Evolutionary conservation across 805 yeast species (phyloP), one percentile per base, ranked within the genome.

Genomic region (Barnettozyma populi): DNA sequence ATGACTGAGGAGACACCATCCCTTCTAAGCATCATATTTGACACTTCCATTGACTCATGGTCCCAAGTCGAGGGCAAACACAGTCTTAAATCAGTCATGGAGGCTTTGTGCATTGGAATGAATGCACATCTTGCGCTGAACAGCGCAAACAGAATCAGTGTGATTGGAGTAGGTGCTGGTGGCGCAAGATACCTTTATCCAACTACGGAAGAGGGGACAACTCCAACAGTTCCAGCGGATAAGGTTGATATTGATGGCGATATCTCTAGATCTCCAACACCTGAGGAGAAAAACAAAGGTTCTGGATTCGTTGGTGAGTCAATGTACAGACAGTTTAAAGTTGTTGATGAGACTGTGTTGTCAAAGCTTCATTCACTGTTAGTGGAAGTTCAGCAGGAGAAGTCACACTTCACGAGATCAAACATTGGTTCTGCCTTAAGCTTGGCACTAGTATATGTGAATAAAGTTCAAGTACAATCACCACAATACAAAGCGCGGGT

Each of bases 71-170:
- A 56, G 34, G 60, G 51, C 57, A 62, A 45, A 54, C 59, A 32
- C 47, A 59, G 45, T 56, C 60, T 50, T 48, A 67, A 41, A 60
- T 75, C n/a, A 60, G 79, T 38, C 7, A 64, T 85, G 7, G 76
- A 84, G 52, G 71, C 90, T 2, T 60, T 90, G 8, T 65, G 89
- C 29, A 89, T 94, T 21, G 82, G 85, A 58, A 64, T 90, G 44
- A 94, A 94, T 64, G 90, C 95, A 2, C 99, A 94, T 64, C 63
- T 94, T 41, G 83, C 98, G 0, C 72, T 88, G 44, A 87, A 87
- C 64, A 86, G 86, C 55, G 80, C 90, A 34, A 94, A 94, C 63
- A 79, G 79, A 59, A 95, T 92, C 9, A 85, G 94, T 2, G 78
- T 92, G 14, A 77, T 90, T 36, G 85, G 88, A 1, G 83, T 88